Evolutionary conservation across 805 yeast species (phyloP).

Genomic region (Wickerhamomyces sydowiorum): DNA sequence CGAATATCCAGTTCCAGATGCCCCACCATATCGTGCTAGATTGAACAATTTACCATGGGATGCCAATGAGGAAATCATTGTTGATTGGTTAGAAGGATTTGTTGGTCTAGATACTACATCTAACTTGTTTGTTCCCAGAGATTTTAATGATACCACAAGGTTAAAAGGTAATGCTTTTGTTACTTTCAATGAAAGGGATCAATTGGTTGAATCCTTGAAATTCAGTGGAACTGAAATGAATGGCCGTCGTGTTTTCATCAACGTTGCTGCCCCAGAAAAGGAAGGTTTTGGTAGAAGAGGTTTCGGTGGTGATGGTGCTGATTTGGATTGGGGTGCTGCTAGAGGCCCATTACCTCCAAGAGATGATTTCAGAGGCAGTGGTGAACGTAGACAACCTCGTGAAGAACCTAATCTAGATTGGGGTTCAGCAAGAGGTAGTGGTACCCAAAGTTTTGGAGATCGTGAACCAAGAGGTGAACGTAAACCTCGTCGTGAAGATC

Average conservation of each 20-base stretch:
- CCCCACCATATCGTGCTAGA: slow-evolving; percentile 89
- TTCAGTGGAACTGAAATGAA: slow-evolving; percentile 64
- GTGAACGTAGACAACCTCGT: slow-evolving; percentile 27
- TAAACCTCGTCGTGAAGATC: slow-evolving; percentile 41
- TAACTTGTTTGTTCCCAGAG: slow-evolving; percentile 70
- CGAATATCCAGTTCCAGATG: slow-evolving; percentile 83
- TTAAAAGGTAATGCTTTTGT: slow-evolving; percentile 87
- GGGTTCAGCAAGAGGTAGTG: slow-evolving; percentile 39
- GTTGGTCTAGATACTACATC: slow-evolving; percentile 49
- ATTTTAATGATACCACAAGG: slow-evolving; percentile 50
- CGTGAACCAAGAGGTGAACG: slow-evolving; percentile 17
- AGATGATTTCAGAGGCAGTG: slow-evolving; percentile 22
- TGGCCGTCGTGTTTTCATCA: slow-evolving; percentile 66
- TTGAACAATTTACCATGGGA: slow-evolving; percentile 84
- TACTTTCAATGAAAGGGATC: slow-evolving; percentile 72
- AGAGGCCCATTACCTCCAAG: slow-evolving; percentile 31
- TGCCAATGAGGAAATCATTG: slow-evolving; percentile 56
- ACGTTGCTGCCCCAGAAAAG: slow-evolving; percentile 71
- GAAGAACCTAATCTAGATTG: slow-evolving; percentile 43
- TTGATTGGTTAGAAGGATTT: slow-evolving; percentile 51
- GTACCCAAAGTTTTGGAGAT: slow-evolving; percentile 32
- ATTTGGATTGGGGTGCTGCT: slow-evolving; percentile 45
- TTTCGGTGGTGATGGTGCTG: slow-evolving; percentile 30
- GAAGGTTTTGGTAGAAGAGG: slow-evolving; percentile 36
- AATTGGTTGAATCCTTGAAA: slow-evolving; percentile 66